Conservation (phyloP, 129 eudicot genomes). For the Glebionis coronaria region DNA sequence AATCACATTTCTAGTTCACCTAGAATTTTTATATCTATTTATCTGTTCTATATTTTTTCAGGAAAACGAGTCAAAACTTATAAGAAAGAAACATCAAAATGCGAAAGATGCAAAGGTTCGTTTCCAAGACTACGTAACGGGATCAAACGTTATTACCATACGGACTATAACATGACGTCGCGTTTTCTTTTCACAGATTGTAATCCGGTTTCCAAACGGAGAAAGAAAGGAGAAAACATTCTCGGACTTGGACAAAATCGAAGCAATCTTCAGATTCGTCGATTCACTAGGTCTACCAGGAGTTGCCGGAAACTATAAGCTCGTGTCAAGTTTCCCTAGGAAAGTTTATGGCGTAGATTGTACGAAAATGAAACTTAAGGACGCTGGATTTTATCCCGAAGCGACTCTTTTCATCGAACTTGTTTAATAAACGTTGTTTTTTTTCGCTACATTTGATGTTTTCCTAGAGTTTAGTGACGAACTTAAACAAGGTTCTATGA, state of each 20-base stretch:
- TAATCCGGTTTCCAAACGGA: slow-evolving; percentile 81
- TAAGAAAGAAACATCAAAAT: slow-evolving; percentile 12
- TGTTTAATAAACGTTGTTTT: slow-evolving; percentile 18
- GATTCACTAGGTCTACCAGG: slow-evolving; percentile 57
- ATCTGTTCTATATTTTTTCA: slow-evolving; percentile 7
- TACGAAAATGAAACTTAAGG: slow-evolving; percentile 49
- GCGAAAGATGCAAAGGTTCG: slow-evolving; percentile 54
- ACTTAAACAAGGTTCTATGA: slow-evolving; percentile 14
- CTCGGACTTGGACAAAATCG: slow-evolving; percentile 44
- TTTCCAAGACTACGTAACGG: not conserved
- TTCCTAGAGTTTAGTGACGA: no score
- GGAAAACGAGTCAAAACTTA: slow-evolving; percentile 23
- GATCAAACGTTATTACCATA: not conserved
- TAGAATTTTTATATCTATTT: not conserved
- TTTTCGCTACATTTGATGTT: not conserved
- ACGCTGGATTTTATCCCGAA: slow-evolving; percentile 65
- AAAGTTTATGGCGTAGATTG: slow-evolving; percentile 69
- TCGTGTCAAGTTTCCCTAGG: slow-evolving; percentile 76
- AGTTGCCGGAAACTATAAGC: slow-evolving; percentile 54
- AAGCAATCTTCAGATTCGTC: slow-evolving; percentile 51
- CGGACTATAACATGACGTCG: not conserved
- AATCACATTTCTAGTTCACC: no score
- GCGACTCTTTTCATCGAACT: slow-evolving; percentile 72
- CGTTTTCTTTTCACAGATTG: slow-evolving; percentile 39
- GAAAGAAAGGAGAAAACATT: slow-evolving; percentile 66